Evolutionary conservation across 2,329 filamentous ascomycete species (phyloP), one percentile per base, ranked within the genome.

Genomic region (Aspergillus phoenicis): DNA sequence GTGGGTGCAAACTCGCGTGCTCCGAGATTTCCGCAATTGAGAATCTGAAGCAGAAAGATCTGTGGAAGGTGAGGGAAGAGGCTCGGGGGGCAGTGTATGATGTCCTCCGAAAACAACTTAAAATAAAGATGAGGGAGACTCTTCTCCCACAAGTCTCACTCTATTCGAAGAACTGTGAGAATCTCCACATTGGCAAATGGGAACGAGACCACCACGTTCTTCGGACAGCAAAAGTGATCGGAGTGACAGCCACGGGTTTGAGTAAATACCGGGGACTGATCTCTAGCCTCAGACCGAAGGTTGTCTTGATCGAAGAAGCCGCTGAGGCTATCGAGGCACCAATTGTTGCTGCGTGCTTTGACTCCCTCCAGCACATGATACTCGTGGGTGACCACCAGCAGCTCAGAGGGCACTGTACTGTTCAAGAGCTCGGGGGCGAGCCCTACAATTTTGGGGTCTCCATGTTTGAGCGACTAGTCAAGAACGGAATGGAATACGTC

Each of bases 351-450:
- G 83, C 84, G 11, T 88, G 87, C 70, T 72, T 90, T 36, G 82
- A 87, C 22, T 84, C 84, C 3, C 68, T 90, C 2, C 78, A 90
- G 66, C 87, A 90, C 61, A 77, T 90, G 33, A 85, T 90, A 57
- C 79, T 90, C 1, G 86, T 96, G 0, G 91, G 92, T 0, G 91
- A 96, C 69, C 91, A 96, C 66, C 85, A 91, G 73, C 92, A 96
- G 70, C 80, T 96, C 2, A 85, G 87, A 8, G 91, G 75, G 8
- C 85, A 88, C 49, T 90, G 88, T 59, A 84, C 89, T 48, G 80
- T 90, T 1, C 78, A 77, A 2, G 82, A 84, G 1, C 82, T 93
- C 1, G 84, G 84, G 38, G 76, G 78, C 0, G 73, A 82, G 0
- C 89, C 89, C 0, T 92, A 85, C 71, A 83, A 85, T 64, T 81